Conservation (phyloP, 306 rosid species). For the Bauhinia variegata region DNA sequence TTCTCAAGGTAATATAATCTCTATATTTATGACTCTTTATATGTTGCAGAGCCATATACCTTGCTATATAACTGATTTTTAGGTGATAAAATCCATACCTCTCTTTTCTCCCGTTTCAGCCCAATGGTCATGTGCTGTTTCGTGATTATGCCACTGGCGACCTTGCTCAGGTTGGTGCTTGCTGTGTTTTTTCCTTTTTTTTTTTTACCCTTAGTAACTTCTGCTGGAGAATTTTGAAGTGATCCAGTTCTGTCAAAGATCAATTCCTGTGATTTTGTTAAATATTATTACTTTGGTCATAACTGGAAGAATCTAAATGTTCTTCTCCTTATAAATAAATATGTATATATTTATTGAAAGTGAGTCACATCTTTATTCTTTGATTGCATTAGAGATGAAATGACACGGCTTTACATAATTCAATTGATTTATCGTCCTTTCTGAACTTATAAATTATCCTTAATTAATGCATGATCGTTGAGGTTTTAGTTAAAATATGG, state of each 20-base stretch:
- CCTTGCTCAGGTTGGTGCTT: slow-evolving; percentile 87
- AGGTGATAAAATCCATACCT: slow-evolving; percentile 26
- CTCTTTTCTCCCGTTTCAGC: slow-evolving; percentile 54
- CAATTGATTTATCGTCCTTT: slow-evolving; percentile 13
- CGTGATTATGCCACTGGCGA: slow-evolving; percentile 95
- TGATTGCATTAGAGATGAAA: slow-evolving; percentile 14
- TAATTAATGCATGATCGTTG: slow-evolving; percentile 7
- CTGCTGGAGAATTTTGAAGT: slow-evolving; percentile 11
- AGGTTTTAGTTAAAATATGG: slow-evolving; percentile 30
- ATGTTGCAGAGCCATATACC: slow-evolving; percentile 18
- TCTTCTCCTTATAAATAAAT: slow-evolving; percentile 25
- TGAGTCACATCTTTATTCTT: slow-evolving; percentile 2
- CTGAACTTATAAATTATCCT: background rate
- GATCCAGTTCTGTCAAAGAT: slow-evolving; percentile 9
- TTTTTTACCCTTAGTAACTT: slow-evolving; percentile 22
- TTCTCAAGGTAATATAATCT: slow-evolving; percentile 62
- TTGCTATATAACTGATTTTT: slow-evolving; percentile 27
- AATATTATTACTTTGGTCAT: slow-evolving; percentile 19
- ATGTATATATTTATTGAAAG: too few species aligned
- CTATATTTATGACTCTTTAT: slow-evolving; percentile 19
- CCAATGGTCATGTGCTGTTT: slow-evolving; percentile 72
- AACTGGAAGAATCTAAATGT: slow-evolving; percentile 10
- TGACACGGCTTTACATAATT: slow-evolving; percentile 19
- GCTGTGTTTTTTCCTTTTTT: background rate
- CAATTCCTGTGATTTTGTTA: slow-evolving; percentile 35